Conservation (phyloP, 176 grass and related monocot genomes). For the Pontederia paniculata region DNA sequence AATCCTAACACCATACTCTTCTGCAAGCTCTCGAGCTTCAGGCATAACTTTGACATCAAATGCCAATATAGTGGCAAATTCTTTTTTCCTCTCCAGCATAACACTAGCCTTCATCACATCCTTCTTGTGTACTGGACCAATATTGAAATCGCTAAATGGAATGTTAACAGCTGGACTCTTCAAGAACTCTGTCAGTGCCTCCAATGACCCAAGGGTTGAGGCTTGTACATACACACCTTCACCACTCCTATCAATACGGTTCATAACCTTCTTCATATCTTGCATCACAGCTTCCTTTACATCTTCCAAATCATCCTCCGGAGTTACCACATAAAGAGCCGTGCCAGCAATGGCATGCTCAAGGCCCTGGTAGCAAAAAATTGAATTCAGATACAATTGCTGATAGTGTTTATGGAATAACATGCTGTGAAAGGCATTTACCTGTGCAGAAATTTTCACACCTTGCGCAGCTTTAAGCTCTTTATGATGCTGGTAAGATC, state of each 20-base stretch:
- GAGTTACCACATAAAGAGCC: constrained; percentile 56
- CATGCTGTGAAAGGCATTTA: constrained; percentile 13
- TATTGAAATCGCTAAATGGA: constrained; percentile 83
- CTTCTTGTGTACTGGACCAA: constrained; percentile 95
- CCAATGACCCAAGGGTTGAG: constrained; percentile 82
- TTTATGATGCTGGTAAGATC: constrained; percentile 70
- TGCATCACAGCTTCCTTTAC: constrained; percentile 68
- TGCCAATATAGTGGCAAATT: constrained; percentile 92
- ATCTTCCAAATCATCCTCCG: constrained; percentile 56
- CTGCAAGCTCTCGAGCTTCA: constrained; percentile 73
- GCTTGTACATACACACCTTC: constrained; percentile 94
- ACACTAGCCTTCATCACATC: constrained; percentile 95
- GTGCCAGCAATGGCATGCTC: constrained; percentile 91
- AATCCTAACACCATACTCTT: constrained; percentile 70
- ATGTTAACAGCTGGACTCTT: constrained; percentile 76
- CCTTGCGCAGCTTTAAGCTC: constrained; percentile 91
- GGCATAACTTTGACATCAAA: constrained; percentile 99
- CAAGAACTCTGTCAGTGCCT: constrained; percentile 78
- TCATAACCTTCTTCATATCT: constrained; percentile 72
- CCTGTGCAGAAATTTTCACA: constrained; percentile 89
- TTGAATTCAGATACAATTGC: constrained; percentile 4
- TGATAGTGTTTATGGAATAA: not conserved
- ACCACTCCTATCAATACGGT: constrained; percentile 64
- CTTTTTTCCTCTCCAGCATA: constrained; percentile 92
- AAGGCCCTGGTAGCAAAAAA: constrained; percentile 43